Evolutionary conservation across 352 stramenopile genomes (phyloP).

Genomic region (Globisporangium viniferum): DNA sequence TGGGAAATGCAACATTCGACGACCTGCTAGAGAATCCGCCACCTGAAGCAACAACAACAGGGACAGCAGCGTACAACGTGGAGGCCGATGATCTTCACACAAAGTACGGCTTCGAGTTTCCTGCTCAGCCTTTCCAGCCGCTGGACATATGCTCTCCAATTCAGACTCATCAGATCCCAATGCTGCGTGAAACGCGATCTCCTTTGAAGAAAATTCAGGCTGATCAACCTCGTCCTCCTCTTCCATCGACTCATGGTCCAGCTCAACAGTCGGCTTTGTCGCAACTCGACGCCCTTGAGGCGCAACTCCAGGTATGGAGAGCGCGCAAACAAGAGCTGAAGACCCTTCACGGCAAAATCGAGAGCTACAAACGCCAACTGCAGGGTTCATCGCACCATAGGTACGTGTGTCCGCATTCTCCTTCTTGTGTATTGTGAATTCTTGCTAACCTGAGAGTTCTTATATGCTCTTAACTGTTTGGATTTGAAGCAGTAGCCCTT

Average conservation of each 20-base stretch:
- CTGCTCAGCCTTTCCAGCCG: slow-evolving; percentile 9
- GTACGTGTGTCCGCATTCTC: neutral
- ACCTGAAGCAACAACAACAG: neutral
- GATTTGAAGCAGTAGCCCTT: neutral
- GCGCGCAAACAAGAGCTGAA: slow-evolving; percentile 9
- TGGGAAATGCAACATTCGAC: neutral
- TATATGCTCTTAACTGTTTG: neutral
- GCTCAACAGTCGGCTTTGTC: neutral
- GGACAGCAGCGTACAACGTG: neutral
- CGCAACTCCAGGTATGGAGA: slow-evolving; percentile 10
- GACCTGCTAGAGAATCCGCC: neutral
- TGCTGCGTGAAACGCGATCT: neutral
- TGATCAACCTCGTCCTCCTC: neutral
- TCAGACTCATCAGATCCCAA: neutral
- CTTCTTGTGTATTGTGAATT: neutral
- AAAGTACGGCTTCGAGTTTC: slow-evolving; percentile 17
- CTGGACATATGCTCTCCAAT: neutral
- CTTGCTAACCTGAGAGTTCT: neutral
- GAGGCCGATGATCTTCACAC: slow-evolving; percentile 1
- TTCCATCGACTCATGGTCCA: neutral
- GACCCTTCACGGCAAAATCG: slow-evolving; percentile 7
- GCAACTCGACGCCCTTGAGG: slow-evolving; percentile 16
- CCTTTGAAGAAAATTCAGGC: neutral
- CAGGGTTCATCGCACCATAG: neutral
- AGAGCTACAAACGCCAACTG: neutral